A percentile compares a stretch with the other conserved stretches of the same genome.
Conservation (phyloP, 805 yeast species). For the Saturnispora sanitii region DNA sequence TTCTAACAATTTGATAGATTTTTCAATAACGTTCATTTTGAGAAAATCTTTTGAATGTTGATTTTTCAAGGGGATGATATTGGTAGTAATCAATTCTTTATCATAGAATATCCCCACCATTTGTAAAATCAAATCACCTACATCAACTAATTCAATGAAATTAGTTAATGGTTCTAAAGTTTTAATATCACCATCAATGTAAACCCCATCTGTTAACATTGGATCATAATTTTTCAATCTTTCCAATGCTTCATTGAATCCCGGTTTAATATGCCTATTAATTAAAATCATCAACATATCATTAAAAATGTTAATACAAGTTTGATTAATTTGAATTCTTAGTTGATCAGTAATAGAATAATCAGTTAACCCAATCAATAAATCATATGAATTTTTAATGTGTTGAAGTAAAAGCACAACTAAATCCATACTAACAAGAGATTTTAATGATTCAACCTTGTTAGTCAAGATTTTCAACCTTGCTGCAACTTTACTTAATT, state of each 20-base stretch:
- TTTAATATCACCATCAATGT: conserved; percentile 11
- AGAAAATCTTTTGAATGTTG: conserved; percentile 69
- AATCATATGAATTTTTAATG: conserved; percentile 53
- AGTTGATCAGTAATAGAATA: conserved; percentile 24
- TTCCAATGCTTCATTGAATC: conserved; percentile 71
- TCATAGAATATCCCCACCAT: conserved; percentile 86
- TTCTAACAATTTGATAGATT: conserved; percentile 51
- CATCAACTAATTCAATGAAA: conserved; percentile 83
- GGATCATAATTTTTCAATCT: conserved; percentile 69
- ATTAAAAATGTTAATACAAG: conserved; percentile 54
- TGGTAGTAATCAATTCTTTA: conserved; percentile 56
- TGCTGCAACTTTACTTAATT: conserved; percentile 62
- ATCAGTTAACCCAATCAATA: conserved; percentile 39
- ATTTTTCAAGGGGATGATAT: conserved; percentile 34
- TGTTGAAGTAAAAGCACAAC: conserved; percentile 61
- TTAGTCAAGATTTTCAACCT: conserved; percentile 66
- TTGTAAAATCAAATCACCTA: conserved; percentile 87
- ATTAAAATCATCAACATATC: conserved; percentile 55
- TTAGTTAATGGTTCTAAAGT: conserved; percentile 76
- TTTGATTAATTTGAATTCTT: conserved; percentile 26
- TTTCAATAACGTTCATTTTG: conserved; percentile 69
- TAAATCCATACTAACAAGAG: conserved; percentile 71
- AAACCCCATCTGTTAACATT: conserved; percentile 18
- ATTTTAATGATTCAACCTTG: conserved; percentile 65
- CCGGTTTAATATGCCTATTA: conserved; percentile 67